Percentiles rank a stretch among this genome's conserved stretches.
phyloP scores from a whole-genome alignment of 75 land plant genomes.

The Selaginella moellendorffii region DNA sequence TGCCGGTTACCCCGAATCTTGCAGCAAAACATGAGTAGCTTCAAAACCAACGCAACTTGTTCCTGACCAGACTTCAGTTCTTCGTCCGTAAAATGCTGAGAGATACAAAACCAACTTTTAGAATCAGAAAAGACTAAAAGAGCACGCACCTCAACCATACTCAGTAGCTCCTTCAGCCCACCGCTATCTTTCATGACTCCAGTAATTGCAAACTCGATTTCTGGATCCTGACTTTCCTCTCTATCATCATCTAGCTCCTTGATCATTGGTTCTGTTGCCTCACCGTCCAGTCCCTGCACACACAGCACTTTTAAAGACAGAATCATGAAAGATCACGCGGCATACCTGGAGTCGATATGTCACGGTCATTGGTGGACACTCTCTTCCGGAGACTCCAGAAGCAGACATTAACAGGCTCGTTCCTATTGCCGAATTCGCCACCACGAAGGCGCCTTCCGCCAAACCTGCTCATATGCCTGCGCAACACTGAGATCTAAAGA shows the following conservation, averaged over 20 bases:
- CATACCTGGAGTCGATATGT: conserved; percentile 94
- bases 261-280: conserved; percentile 98
- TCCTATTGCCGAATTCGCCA: conserved; percentile 25
- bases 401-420: conserved; percentile 30
- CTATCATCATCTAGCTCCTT: conserved; percentile 95
- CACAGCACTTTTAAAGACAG: not conserved
- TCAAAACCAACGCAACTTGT: conserved; percentile 61
- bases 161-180: conserved; percentile 69
- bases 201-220: conserved; percentile 93
- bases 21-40: conserved; percentile 89
- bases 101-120: too few species aligned
- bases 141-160: conserved; percentile 65
- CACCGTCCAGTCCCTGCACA: conserved; percentile 98
- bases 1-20: conserved; percentile 80
- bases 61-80: conserved; percentile 77
- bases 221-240: conserved; percentile 93
- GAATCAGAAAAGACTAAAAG: too few species aligned
- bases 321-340: not conserved
- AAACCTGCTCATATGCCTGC: conserved; percentile 95
- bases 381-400: conserved; percentile 33
- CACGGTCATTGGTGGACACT: conserved; percentile 86
- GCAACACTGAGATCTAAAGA: conserved; percentile 88
- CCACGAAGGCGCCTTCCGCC: conserved; percentile 68
- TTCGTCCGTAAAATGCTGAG: conserved; percentile 70
- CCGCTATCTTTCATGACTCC: conserved; percentile 80